Percentiles rank a stretch among this genome's conserved stretches.
Conservation (phyloP, 2,329 filamentous ascomycete species). For the Aplosporella prunicola region DNA sequence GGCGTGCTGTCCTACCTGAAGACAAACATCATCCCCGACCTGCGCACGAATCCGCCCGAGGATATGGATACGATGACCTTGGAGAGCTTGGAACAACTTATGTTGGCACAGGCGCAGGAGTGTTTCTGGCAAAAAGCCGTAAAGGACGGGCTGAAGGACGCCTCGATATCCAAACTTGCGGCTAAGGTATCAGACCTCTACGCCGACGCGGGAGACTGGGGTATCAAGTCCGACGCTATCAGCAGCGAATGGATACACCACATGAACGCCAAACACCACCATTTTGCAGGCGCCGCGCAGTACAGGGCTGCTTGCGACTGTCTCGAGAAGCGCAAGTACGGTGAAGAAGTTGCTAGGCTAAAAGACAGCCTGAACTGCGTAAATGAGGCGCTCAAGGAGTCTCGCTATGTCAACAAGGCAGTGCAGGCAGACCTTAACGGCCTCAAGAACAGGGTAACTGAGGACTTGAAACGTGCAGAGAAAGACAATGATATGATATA, state of each 20-base stretch:
- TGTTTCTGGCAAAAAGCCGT: constrained; percentile 98
- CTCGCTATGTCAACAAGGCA: constrained; percentile 68
- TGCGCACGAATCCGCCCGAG: constrained; percentile 76
- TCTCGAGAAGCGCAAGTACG: constrained; percentile 86
- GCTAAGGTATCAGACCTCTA: constrained; percentile 89
- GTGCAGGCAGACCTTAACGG: constrained; percentile 76
- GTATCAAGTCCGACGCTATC: constrained; percentile 79
- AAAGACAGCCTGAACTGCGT: constrained; percentile 74
- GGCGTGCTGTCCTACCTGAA: constrained; percentile 76
- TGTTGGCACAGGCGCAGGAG: constrained; percentile 89
- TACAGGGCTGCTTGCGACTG: constrained; percentile 86
- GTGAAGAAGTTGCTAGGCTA: constrained; percentile 84
- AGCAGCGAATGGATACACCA: constrained; percentile 97
- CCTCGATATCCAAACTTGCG: constrained; percentile 81
- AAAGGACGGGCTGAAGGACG: constrained; percentile 87
- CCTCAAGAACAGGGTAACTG: constrained; percentile 70
- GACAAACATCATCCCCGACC: constrained; percentile 65
- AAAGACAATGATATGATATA: constrained; percentile 97
- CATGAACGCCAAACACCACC: constrained; percentile 92
- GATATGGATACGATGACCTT: constrained; percentile 91
- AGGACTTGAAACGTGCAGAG: constrained; percentile 84
- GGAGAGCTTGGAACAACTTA: constrained; percentile 70
- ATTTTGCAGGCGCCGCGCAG: constrained; percentile 92
- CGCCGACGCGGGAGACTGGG: constrained; percentile 70
- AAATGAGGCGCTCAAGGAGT: constrained; percentile 77